Percentiles rank a stretch among this genome's conserved stretches.
Conservation (phyloP, 495 filamentous ascomycete species). For the Annulohypoxylon moriforme region DNA sequence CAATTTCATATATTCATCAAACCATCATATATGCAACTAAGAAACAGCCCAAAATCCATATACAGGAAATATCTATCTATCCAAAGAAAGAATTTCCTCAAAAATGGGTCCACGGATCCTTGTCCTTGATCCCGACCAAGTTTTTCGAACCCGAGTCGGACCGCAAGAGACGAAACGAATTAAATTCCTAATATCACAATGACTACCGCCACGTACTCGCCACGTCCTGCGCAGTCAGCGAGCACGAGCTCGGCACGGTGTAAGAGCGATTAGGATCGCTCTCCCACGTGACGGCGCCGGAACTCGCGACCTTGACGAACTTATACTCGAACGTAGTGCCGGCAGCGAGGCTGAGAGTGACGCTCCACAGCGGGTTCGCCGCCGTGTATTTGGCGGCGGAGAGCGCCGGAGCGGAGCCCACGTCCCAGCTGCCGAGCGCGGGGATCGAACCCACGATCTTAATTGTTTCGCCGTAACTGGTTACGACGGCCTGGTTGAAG, state of each 20-base stretch:
- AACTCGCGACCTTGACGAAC: conserved; percentile 63
- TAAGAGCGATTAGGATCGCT: conserved; percentile 66
- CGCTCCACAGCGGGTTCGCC: conserved; percentile 62
- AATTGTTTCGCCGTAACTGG: conserved; percentile 62
- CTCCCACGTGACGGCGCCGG: conserved; percentile 66
- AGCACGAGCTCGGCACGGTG: conserved; percentile 62
- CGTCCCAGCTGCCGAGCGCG: conserved; percentile 62
- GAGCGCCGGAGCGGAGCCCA: conserved; percentile 55
- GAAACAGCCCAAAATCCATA: not conserved
- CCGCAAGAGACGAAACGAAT: not conserved
- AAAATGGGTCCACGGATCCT: not conserved
- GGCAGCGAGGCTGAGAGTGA: conserved; percentile 54
- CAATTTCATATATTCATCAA: not conserved
- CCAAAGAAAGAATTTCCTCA: not conserved
- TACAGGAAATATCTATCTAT: conserved; percentile 4
- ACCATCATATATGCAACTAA: conserved; percentile 19
- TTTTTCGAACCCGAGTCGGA: not conserved
- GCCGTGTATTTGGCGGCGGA: conserved; percentile 60
- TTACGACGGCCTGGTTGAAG: conserved; percentile 63
- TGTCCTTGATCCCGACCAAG: too few species aligned
- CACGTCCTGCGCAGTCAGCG: conserved; percentile 4
- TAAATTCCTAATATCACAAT: not conserved
- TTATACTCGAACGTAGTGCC: conserved; percentile 69
- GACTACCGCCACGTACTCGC: conserved; percentile 34
- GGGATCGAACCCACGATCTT: conserved; percentile 62